Conservation (phyloP, 2,329 filamentous ascomycete genomes). For the Colletotrichum truncatum region DNA sequence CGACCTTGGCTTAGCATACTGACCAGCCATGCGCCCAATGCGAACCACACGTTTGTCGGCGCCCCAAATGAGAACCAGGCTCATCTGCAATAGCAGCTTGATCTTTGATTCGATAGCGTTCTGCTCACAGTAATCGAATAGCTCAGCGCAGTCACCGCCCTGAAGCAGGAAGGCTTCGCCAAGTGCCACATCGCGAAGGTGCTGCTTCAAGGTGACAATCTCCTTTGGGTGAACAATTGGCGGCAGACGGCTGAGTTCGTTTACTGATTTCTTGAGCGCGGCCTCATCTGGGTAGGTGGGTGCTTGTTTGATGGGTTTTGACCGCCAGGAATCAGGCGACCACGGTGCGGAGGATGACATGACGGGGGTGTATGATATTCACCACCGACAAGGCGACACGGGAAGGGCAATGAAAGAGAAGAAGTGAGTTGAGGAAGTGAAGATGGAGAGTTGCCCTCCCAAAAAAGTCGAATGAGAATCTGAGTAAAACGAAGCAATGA, state of each 20-base stretch:
- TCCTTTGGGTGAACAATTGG: conserved; percentile 83
- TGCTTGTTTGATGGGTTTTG: conserved; percentile 81
- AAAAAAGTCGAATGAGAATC: no score
- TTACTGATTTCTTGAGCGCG: conserved; percentile 67
- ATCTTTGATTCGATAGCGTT: conserved; percentile 94
- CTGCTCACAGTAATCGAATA: conserved; percentile 96
- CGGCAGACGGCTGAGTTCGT: conserved; percentile 74
- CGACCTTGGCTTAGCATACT: conserved; percentile 95
- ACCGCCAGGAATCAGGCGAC: conserved; percentile 76
- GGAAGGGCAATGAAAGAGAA: neutral
- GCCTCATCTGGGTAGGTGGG: conserved; percentile 73
- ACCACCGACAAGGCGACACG: neutral
- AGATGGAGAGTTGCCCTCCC: neutral
- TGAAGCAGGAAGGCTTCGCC: conserved; percentile 95
- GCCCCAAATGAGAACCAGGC: conserved; percentile 92
- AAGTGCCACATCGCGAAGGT: conserved; percentile 84
- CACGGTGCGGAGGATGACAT: conserved; percentile 46
- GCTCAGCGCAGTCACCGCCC: conserved; percentile 95
- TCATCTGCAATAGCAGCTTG: conserved; percentile 97
- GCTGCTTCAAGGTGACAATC: conserved; percentile 81
- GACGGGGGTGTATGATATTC: neutral
- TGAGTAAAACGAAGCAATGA: neutral
- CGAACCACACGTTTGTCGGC: conserved; percentile 83
- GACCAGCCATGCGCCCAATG: conserved; percentile 95
- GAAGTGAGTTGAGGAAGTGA: neutral